Percentiles rank a stretch among this genome's conserved stretches.
phyloP scores from a whole-genome alignment of 23 red algal species.

The Gracilaria vermiculophylla region DNA sequence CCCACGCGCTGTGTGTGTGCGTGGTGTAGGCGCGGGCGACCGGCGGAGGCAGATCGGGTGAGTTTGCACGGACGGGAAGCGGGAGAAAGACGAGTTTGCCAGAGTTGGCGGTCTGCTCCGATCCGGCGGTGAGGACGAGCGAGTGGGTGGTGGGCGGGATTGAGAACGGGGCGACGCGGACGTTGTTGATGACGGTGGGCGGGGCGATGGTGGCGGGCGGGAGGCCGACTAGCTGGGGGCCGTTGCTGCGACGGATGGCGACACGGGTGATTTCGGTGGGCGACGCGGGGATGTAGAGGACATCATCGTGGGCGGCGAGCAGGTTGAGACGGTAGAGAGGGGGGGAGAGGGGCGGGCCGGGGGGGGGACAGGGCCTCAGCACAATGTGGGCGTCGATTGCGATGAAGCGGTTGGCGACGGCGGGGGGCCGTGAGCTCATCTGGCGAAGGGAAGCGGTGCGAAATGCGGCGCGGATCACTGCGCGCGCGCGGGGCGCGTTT shows the following conservation, averaged over 20 bases:
- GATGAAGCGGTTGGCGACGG: not conserved
- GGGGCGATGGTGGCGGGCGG: not conserved
- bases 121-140: constrained; percentile 4
- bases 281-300: not conserved
- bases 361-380: not conserved
- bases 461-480: not conserved
- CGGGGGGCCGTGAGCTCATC: not conserved
- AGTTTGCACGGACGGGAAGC: not conserved
- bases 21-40: not conserved
- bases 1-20: constrained; percentile 1
- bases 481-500: not conserved
- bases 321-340: constrained; percentile 22
- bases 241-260: constrained; percentile 4
- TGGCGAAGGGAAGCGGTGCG: not conserved
- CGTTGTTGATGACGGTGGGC: constrained; percentile 24
- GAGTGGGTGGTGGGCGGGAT: not conserved
- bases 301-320: constrained; percentile 11
- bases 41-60: not conserved
- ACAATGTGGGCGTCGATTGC: not conserved
- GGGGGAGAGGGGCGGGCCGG: not conserved
- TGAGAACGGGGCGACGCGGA: constrained; percentile 5
- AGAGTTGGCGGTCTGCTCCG: not conserved
- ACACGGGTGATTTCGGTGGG: not conserved
- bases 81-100: not conserved
- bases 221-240: not conserved